Base-by-base conservation (phyloP, 2,329 filamentous ascomycete genomes). In the Aspergillus fischeri region DNA sequence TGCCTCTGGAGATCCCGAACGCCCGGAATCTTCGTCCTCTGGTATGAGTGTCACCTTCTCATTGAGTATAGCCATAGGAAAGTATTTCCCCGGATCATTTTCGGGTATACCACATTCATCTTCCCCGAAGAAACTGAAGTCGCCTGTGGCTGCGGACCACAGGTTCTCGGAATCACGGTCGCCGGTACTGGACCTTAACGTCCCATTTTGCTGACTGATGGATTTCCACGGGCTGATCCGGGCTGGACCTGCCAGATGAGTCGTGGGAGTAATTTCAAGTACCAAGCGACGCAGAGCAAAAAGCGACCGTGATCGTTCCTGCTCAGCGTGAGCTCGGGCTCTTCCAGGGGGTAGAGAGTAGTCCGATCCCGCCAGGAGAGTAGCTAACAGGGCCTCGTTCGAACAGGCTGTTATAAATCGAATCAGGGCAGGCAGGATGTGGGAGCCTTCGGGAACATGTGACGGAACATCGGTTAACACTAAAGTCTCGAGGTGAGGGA, bases 121-220 rank as follows among this genome's bases (percentile, higher is more conserved):
- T 42, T 83, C 81, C 1, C 76, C 79, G 57, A 87, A 87, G 69
- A 85, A 85, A 28, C 81, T 83, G 60, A 86, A 87, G 64, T 87
- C 84, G 52, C 81, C 76, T 55, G 78, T 75, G 3, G 83, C 82
- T 8, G 83, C 83, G 51, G 79, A 76, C 84, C 83, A 86, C 10
- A 86, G 76, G 3, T 79, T 78, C 65, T 86, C 84, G 4, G 80
- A 81, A 63, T 87, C 84, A 8, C 75, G 71, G 60, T 86, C 84
- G 49, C 84, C 82, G 0, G 83, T 86, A 29, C 81, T 80, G 6
- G 83, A 85, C 59, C 79, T 81, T 6, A 75, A 78, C 8, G 73
- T 72, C 48, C 75, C 75, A 42, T 77, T 75, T 69, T 78, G 80
- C 29, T 78, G 77, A 20, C 74, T 78, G 2, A 77, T 65, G 8